Percentiles rank a stretch among this genome's conserved stretches.
These are phyloP conservation scores for Phytophthora rubi DNA, from an alignment of 352 stramenopile species.

Conservation along the genomic window DNA sequence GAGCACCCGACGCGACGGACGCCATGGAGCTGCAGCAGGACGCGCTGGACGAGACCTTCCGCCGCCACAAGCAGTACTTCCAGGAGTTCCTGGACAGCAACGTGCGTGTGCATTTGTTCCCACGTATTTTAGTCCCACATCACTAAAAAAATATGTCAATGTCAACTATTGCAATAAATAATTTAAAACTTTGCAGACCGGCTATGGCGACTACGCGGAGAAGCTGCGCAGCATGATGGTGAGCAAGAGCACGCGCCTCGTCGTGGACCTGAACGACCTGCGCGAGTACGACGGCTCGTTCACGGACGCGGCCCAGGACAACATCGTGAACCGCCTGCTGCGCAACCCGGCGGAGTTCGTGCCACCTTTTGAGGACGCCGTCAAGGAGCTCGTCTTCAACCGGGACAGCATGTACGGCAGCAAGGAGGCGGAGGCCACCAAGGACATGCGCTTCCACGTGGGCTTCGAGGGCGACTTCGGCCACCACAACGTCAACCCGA, in stretches of 20 bases:
- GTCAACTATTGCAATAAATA: not conserved
- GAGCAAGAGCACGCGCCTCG: conserved; percentile 71
- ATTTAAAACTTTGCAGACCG: conserved; percentile 44
- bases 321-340: conserved; percentile 77
- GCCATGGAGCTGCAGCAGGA: conserved; percentile 86
- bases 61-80: conserved; percentile 91
- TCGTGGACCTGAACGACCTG: conserved; percentile 92
- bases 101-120: conserved; percentile 38
- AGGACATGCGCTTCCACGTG: conserved; percentile 88
- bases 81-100: conserved; percentile 82
- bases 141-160: too few relatives aligned
- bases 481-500: conserved; percentile 93
- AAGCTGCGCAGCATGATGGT: conserved; percentile 87
- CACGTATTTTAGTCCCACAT: not conserved
- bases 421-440: conserved; percentile 72
- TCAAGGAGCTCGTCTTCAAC: conserved; percentile 86
- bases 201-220: conserved; percentile 79
- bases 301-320: conserved; percentile 70
- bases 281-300: conserved; percentile 91
- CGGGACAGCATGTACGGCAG: conserved; percentile 80
- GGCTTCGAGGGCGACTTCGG: conserved; percentile 95
- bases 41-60: conserved; percentile 84
- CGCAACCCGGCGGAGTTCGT: conserved; percentile 86
- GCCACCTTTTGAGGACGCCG: conserved; percentile 81
- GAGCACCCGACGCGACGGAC: conserved; percentile 1